Percentiles rank a stretch among this genome's conserved stretches.
phyloP scores from a whole-genome alignment of 306 rosid genomes.

The Glycine tomentella region DNA sequence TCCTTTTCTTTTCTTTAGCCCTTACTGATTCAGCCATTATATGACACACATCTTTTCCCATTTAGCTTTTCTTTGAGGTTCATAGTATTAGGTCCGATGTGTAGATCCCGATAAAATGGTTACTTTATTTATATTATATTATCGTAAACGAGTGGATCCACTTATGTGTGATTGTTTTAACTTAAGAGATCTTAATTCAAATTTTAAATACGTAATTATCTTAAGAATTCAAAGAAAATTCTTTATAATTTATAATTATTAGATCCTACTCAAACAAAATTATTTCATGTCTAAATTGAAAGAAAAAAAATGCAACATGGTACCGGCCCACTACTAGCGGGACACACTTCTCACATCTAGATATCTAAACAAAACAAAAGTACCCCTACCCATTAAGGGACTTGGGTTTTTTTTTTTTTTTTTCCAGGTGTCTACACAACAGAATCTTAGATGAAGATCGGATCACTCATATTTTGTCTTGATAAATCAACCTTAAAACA shows the following conservation, averaged over 20 bases:
- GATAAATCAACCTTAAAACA: not conserved
- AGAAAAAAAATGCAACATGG: not conserved
- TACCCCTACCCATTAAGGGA: not conserved
- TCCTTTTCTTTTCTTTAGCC: constrained; percentile 16
- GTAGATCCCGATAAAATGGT: not conserved
- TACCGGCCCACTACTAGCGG: too few species aligned
- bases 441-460: not conserved
- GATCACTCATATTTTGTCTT: not conserved
- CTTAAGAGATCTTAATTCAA: too few species aligned
- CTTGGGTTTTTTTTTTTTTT: not conserved
- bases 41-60: constrained; percentile 9
- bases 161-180: too few species aligned
- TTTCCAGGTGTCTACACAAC: not conserved
- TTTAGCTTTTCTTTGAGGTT: not conserved
- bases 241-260: too few species aligned
- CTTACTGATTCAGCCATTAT: too few species aligned
- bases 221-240: too few species aligned
- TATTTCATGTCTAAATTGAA: too few species aligned
- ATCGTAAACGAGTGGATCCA: too few species aligned
- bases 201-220: too few species aligned
- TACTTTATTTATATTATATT: not conserved
- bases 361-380: not conserved
- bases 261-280: too few species aligned
- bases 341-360: constrained; percentile 1
- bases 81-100: not conserved